Base-by-base conservation (phyloP, 805 yeast species). In the Priceomyces carsonii region DNA sequence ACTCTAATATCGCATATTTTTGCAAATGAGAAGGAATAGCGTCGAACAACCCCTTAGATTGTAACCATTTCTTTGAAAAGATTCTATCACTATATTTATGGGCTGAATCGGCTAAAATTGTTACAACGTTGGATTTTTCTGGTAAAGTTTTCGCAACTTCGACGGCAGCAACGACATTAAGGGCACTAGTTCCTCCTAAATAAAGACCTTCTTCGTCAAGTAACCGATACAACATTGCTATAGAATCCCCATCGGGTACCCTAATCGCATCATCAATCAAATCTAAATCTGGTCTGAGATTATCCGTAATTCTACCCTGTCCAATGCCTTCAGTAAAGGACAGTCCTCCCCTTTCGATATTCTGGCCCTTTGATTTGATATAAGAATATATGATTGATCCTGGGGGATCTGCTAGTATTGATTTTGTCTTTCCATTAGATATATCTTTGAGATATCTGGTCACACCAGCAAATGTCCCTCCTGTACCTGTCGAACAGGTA, bases 281-380 rank as follows among this genome's bases (percentile, higher is more conserved):
- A 6, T 72, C 82, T 18, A 88, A 65, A 43, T 87, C 96, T 28
- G 79, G 84, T 12, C 69, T 70, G 59, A 90, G 71, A 59, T 90
- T 90, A 44, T 77, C 83, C 5, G 96, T 90, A 50, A 90, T 83
- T 50, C 97, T 75, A 30, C 96, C 96, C 63, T 90, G 97, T 18
- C 97, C 97, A 63, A 90, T 88, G 20, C 97, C 97, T 65, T 90
- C 97, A 18, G 96, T 90, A 60, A 90, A 88, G 0, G 95, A 84
- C 3, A 87, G 78, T 19, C 97, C 97, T 1, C 75, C 71, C 51
- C 89, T 76, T 27, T 79, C 87, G 38, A 82, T 62, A 8, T 75
- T 71, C 54, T 81, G 67, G 20, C 91, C 91, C 12, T 80, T 78
- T 4, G 85, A 69, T 42, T 77, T 80, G 41, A 90, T 79, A 55